These are phyloP conservation scores for Saccharum hybrid DNA, from an alignment of 202 grass and related monocot genomes.

Conservation along the genomic window DNA sequence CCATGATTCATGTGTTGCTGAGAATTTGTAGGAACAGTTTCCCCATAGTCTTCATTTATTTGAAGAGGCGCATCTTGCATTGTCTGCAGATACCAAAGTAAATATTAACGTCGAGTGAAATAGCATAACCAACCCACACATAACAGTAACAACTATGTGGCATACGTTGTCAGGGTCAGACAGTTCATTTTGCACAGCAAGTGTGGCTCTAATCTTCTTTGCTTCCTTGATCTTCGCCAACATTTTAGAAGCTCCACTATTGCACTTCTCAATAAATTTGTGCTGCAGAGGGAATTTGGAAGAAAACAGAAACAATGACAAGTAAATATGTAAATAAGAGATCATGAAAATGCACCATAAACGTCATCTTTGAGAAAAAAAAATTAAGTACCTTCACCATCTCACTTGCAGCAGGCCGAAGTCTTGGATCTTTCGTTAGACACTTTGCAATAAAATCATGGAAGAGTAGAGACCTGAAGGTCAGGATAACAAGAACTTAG, in stretches of 20 bases:
- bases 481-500: constrained; percentile 49
- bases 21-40: constrained; percentile 62
- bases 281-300: constrained; percentile 55
- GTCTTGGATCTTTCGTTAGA: constrained; percentile 96
- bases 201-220: constrained; percentile 72
- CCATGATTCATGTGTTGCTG: constrained; percentile 47
- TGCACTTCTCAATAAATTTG: constrained; percentile 98
- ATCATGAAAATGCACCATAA: constrained; percentile 30
- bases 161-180: constrained; percentile 65
- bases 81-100: constrained; percentile 46
- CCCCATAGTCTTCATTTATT: constrained; percentile 75
- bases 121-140: not conserved
- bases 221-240: constrained; percentile 88
- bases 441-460: constrained; percentile 99
- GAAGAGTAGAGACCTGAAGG: constrained; percentile 91
- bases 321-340: constrained; percentile 23
- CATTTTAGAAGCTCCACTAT: constrained; percentile 92
- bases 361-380: constrained; percentile 15
- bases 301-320: not conserved
- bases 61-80: constrained; percentile 46
- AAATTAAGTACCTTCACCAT: constrained; percentile 86
- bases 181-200: constrained; percentile 58
- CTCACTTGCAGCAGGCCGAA: constrained; percentile 86
- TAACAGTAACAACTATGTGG: constrained; percentile 1
- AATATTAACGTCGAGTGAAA: not conserved